Evolutionary conservation across 768 basidiomycete species (phyloP), one percentile per base, ranked within the genome.

Genomic region (Tylopilus subfusipes): DNA sequence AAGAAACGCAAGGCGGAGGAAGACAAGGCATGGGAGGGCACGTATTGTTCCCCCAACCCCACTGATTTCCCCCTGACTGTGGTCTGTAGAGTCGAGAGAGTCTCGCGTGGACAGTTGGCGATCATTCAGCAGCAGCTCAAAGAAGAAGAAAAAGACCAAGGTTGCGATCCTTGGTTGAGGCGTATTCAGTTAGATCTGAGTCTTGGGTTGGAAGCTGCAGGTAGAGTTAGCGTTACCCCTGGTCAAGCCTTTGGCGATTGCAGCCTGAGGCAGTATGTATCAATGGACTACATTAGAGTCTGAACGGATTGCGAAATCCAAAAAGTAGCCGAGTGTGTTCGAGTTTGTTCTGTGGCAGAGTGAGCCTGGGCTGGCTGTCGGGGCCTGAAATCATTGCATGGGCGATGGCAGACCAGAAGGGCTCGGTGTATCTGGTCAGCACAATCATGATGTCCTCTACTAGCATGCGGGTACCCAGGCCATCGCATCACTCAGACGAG

Each of bases 1-100:
- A 84, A 72, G 74, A 96, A 96, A 70, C 80, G 93, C 50, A 96
- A 96, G 72, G 87, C 80, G 2, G 92, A 95, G 61, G 90, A 94
- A 7, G 91, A 95, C 62, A 88, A 85, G 62, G 74, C 70, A 24
- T 97, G 93, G 93, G 93, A 96, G 78, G 91, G 93, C 93, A 59
- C 34, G 73, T 63, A 10, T 42, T 42, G 24, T 27, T 48, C 9
- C 29, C 5, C 4, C 14, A 21, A 4, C 39, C 27, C 27, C 11
- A 42, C 31, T 12, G 0, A 5, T 25, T 21, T 18, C 12, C 46
- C 4, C 40, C 14, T 55, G 30, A 27, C 44, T 34, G 21, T 52
- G 25, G 53, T 47, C 46, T 1, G 48, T 65, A 89, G 88, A 86
- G 54, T 83, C 74, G 30, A 78, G 92, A 59, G 92, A 94, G 56